Evolutionary conservation across 2,329 filamentous ascomycete species (phyloP).

Genomic region (Exophiala bonariae): DNA sequence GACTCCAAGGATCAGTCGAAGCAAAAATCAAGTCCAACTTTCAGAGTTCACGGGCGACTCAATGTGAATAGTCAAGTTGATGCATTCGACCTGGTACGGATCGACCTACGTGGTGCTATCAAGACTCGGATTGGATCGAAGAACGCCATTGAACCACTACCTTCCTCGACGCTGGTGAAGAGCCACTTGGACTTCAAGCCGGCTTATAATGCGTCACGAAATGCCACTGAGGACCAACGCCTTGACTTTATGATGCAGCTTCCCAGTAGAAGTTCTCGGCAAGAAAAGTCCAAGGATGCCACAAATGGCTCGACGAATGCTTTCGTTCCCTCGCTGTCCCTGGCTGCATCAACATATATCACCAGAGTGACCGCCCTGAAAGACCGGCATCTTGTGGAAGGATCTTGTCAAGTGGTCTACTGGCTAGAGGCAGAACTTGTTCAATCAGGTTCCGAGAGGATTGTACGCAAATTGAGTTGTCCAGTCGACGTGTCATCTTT

Average conservation of each 20-base stretch:
- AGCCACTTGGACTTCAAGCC: conserved; percentile 20
- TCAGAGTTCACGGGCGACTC: conserved; percentile 18
- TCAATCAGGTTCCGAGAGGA: conserved; percentile 7
- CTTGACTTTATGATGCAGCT: conserved; percentile 18
- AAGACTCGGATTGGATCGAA: conserved; percentile 15
- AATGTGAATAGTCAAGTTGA: conserved; percentile 14
- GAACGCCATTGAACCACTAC: conserved; percentile 14
- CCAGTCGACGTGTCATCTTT: conserved; percentile 19
- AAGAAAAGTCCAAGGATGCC: conserved; percentile 1
- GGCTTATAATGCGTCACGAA: conserved; percentile 12
- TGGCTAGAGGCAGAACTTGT: conserved; percentile 21
- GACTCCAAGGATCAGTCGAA: conserved; percentile 8
- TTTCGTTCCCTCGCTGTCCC: conserved; percentile 19
- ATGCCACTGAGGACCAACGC: conserved; percentile 17
- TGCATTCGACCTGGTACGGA: conserved; percentile 17
- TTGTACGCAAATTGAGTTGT: conserved; percentile 18
- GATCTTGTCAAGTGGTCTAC: conserved; percentile 21
- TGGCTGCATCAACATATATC: conserved; percentile 20
- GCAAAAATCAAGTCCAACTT: background rate
- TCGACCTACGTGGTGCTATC: conserved; percentile 17
- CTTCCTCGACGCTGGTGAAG: conserved; percentile 9
- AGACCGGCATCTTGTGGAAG: conserved; percentile 19
- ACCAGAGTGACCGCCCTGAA: conserved; percentile 19
- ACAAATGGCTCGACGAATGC: background rate
- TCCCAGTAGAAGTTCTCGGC: conserved; percentile 1